These are phyloP conservation scores for Brassica napus DNA, from an alignment of 345 rosid genomes.

Conservation along the genomic window DNA sequence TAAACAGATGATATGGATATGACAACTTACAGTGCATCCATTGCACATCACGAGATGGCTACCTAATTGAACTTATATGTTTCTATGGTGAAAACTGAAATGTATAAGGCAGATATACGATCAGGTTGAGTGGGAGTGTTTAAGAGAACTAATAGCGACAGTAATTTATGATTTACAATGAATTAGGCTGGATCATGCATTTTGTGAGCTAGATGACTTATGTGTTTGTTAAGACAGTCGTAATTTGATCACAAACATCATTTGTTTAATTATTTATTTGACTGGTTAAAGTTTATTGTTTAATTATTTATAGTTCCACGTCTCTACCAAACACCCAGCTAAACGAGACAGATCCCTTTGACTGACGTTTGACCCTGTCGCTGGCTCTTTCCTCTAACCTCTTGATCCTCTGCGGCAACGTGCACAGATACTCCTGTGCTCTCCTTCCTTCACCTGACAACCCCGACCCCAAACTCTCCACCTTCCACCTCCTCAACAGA, in stretches of 20 bases:
- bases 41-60: no score
- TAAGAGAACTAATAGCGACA: not conserved
- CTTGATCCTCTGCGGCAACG: slow-evolving; percentile 48
- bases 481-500: slow-evolving; percentile 52
- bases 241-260: not conserved
- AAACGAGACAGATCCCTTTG: slow-evolving; percentile 42
- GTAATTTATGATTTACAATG: not conserved
- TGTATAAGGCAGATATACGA: not conserved
- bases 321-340: slow-evolving; percentile 55
- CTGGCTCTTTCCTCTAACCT: slow-evolving; percentile 55
- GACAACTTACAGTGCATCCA: no score
- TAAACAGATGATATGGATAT: no score
- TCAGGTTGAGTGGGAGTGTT: not conserved
- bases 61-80: no score
- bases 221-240: not conserved
- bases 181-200: not conserved
- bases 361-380: slow-evolving; percentile 36
- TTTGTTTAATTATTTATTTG: slow-evolving; percentile 28
- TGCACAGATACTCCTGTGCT: slow-evolving; percentile 52
- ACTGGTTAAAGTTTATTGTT: slow-evolving; percentile 4
- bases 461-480: slow-evolving; percentile 45
- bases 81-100: not conserved
- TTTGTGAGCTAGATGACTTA: not conserved
- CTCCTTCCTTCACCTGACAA: slow-evolving; percentile 49
- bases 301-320: slow-evolving; percentile 21